Conservation (phyloP, 2,329 filamentous ascomycete genomes). For the Aspergillus neotritici region DNA sequence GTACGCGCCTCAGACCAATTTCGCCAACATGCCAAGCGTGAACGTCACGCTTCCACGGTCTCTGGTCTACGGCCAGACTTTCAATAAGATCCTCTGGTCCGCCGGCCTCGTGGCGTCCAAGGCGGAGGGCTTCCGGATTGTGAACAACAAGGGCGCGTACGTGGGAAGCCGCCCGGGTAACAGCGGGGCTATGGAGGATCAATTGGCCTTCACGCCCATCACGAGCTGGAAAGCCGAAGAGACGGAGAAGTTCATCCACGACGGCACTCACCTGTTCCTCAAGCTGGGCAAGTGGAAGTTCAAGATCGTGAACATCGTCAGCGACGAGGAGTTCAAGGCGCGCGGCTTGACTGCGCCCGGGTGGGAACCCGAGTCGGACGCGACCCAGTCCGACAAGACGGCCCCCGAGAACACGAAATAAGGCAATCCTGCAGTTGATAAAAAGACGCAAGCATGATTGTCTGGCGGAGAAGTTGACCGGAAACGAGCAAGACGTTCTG, state of each 20-base stretch:
- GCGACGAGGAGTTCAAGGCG: constrained; percentile 49
- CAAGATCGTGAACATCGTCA: constrained; percentile 51
- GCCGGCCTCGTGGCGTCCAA: constrained; percentile 49
- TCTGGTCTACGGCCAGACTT: constrained; percentile 44
- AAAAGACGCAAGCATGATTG: too few relatives aligned
- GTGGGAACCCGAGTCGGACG: constrained; percentile 38
- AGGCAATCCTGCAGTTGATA: background rate
- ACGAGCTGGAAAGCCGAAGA: constrained; percentile 38
- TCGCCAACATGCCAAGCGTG: constrained; percentile 32
- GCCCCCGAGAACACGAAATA: background rate
- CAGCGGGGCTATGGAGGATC: constrained; percentile 38
- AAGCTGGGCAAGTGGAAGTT: constrained; percentile 57
- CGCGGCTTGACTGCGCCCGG: constrained; percentile 46
- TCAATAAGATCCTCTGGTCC: constrained; percentile 47
- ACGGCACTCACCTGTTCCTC: constrained; percentile 49
- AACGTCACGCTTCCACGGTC: constrained; percentile 45
- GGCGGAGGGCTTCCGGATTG: constrained; percentile 48
- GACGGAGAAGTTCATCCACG: constrained; percentile 46
- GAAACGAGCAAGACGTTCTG: too few relatives aligned
- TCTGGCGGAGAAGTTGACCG: too few relatives aligned
- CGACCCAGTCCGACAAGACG: background rate
- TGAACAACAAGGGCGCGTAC: constrained; percentile 47
- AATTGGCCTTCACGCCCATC: constrained; percentile 48
- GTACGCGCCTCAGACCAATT: constrained; percentile 36
- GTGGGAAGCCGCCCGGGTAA: constrained; percentile 41